These are phyloP conservation scores for Calycina herbarum DNA, from an alignment of 2,329 filamentous ascomycete species.

Conservation along the genomic window DNA sequence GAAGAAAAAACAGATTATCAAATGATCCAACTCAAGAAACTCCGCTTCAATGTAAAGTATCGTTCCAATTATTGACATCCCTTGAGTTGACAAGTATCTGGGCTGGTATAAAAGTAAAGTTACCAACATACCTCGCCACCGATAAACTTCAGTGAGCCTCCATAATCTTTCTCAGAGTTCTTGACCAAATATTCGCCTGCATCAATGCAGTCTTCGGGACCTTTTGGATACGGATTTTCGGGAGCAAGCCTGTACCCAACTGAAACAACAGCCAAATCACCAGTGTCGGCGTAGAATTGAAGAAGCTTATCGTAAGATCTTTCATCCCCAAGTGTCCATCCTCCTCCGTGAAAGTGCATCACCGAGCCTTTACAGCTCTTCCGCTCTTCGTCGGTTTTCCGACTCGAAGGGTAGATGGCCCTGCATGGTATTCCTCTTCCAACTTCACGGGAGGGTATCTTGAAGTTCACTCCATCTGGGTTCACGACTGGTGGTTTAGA, in stretches of 20 bases:
- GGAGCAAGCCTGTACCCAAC: constrained; percentile 62
- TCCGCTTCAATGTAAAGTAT: neutral
- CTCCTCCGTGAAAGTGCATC: constrained; percentile 57
- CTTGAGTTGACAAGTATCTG: constrained; percentile 20
- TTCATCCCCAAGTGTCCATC: constrained; percentile 41
- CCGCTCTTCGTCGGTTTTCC: constrained; percentile 46
- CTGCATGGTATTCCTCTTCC: constrained; percentile 53
- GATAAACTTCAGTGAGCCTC: constrained; percentile 45
- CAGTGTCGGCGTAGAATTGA: constrained; percentile 50
- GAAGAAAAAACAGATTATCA: constrained; percentile 4
- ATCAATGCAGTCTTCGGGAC: constrained; percentile 57
- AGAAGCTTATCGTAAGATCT: constrained; percentile 42
- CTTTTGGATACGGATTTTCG: constrained; percentile 56
- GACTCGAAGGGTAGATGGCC: constrained; percentile 25
- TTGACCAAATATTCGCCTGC: constrained; percentile 54
- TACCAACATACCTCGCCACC: constrained; percentile 43
- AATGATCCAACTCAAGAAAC: constrained; percentile 15
- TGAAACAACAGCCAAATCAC: constrained; percentile 50
- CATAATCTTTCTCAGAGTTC: constrained; percentile 44
- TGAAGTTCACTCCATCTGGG: constrained; percentile 46
- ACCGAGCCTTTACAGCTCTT: constrained; percentile 49
- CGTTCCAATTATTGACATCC: constrained; percentile 22
- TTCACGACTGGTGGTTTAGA: constrained; percentile 49
- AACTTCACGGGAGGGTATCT: constrained; percentile 52
- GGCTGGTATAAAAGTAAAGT: neutral